Evolutionary conservation across 2,329 filamentous ascomycete species (phyloP).

Genomic region (Epicoccum nigrum): DNA sequence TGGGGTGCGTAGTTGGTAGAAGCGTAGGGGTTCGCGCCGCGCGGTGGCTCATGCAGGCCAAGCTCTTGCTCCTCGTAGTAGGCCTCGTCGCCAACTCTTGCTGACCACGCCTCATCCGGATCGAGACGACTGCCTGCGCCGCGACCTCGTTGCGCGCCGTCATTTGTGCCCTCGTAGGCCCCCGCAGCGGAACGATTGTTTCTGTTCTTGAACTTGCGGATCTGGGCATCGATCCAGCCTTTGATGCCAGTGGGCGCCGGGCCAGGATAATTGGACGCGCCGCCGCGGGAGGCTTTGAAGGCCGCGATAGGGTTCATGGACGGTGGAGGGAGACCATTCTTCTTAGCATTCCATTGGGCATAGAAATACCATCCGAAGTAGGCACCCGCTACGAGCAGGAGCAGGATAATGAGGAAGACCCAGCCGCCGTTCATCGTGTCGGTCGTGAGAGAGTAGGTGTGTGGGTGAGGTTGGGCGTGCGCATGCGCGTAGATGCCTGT

Average conservation of each 20-base stretch:
- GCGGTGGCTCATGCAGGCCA: constrained; percentile 57
- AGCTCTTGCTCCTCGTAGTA: constrained; percentile 82
- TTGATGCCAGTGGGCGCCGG: constrained; percentile 67
- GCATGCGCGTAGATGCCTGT: constrained; percentile 20
- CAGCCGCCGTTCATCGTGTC: constrained; percentile 49
- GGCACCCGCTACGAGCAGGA: constrained; percentile 67
- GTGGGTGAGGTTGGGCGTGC: constrained; percentile 17
- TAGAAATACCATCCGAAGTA: constrained; percentile 72
- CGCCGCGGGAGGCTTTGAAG: constrained; percentile 57
- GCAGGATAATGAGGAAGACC: constrained; percentile 74
- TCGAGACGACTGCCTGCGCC: constrained; percentile 68
- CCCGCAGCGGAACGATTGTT: constrained; percentile 71
- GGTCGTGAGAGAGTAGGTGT: constrained; percentile 23
- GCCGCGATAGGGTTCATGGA: constrained; percentile 74
- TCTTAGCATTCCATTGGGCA: constrained; percentile 73
- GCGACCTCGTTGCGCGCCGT: constrained; percentile 45
- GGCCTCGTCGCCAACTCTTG: constrained; percentile 76
- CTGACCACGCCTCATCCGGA: constrained; percentile 86
- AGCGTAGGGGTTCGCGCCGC: constrained; percentile 42
- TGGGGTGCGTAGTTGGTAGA: constrained; percentile 36
- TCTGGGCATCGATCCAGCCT: constrained; percentile 74
- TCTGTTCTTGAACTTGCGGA: constrained; percentile 68
- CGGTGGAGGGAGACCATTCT: constrained; percentile 76
- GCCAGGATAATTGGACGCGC: constrained; percentile 53
- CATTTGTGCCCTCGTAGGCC: constrained; percentile 71